Conservation (phyloP, 805 yeast genomes). For the Ogataea glucozyma region DNA sequence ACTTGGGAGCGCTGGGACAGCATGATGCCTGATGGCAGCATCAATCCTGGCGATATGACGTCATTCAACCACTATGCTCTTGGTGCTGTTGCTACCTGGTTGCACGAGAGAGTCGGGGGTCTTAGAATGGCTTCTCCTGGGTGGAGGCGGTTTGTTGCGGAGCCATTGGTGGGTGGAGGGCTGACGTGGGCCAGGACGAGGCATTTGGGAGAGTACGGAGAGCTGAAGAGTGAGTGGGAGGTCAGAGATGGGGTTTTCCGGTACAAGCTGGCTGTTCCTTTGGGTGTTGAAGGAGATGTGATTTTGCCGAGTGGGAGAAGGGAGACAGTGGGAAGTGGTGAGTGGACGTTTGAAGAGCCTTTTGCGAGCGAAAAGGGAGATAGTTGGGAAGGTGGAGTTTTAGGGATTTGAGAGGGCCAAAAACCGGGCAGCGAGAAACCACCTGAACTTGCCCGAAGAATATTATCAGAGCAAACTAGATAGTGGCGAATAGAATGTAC, state of each 20-base stretch:
- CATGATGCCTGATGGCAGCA: conserved; percentile 28
- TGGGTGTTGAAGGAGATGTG: conserved; percentile 11
- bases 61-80: conserved; percentile 33
- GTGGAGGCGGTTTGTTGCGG: conserved; percentile 18
- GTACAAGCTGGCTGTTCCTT: conserved; percentile 16
- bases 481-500: too few species aligned
- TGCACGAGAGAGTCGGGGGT: conserved; percentile 24
- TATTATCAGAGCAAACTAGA: too few species aligned
- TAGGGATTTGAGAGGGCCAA: too few species aligned
- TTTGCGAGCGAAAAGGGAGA: neutral
- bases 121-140: conserved; percentile 18
- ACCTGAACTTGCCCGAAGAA: too few species aligned
- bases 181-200: conserved; percentile 11
- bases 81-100: conserved; percentile 27
- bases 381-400: too few species aligned
- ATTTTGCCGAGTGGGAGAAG: conserved; percentile 17
- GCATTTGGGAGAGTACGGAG: conserved; percentile 17
- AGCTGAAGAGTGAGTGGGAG: conserved; percentile 14
- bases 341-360: conserved; percentile 4
- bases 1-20: conserved; percentile 35
- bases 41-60: conserved; percentile 33
- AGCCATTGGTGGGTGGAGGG: conserved; percentile 19
- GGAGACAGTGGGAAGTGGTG: conserved; percentile 17
- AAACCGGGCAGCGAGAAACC: too few species aligned
- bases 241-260: conserved; percentile 10